Evolutionary conservation across 164 flowering plant species (phyloP).

Genomic region (Amborella trichopoda): DNA sequence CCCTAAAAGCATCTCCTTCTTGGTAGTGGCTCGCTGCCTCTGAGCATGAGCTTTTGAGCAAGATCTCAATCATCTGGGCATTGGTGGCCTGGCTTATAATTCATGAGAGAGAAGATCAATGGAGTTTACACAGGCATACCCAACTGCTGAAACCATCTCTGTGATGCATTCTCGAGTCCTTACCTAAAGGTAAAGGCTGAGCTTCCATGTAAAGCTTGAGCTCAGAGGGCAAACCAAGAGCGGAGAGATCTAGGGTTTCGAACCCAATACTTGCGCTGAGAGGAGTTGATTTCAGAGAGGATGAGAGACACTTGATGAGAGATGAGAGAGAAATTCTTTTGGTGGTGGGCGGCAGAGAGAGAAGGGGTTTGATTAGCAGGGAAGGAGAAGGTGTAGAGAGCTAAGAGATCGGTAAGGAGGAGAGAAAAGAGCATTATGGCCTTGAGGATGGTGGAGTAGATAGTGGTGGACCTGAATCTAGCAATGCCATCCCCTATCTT

Average conservation of each 20-base stretch:
- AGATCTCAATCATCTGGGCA: conserved; percentile 89
- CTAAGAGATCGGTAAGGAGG: conserved; percentile 78
- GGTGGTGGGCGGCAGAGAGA: conserved; percentile 13
- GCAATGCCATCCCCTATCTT: conserved; percentile 90
- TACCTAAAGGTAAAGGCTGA: conserved; percentile 77
- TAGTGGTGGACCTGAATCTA: conserved; percentile 62
- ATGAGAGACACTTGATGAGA: conserved; percentile 87
- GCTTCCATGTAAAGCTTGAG: conserved; percentile 49
- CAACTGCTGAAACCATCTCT: conserved; percentile 87
- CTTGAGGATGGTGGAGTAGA: conserved; percentile 72
- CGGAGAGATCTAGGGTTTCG: conserved; percentile 58
- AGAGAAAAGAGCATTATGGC: conserved; percentile 77
- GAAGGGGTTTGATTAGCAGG: no score
- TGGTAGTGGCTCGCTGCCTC: conserved; percentile 88
- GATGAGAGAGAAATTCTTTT: conserved; percentile 63
- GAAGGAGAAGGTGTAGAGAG: conserved; percentile 85
- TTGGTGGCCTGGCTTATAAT: conserved; percentile 48
- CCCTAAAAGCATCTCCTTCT: conserved; percentile 81
- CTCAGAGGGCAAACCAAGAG: conserved; percentile 55
- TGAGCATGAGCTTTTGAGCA: conserved; percentile 68
- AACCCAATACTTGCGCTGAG: conserved; percentile 80
- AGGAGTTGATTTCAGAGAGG: conserved; percentile 66
- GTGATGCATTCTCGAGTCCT: conserved; percentile 76
- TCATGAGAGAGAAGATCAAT: conserved; percentile 62
- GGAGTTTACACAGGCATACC: conserved; percentile 69